phyloP scores from a whole-genome alignment of 2,329 filamentous ascomycete genomes.

The Xylariomycetidae sp. region DNA sequence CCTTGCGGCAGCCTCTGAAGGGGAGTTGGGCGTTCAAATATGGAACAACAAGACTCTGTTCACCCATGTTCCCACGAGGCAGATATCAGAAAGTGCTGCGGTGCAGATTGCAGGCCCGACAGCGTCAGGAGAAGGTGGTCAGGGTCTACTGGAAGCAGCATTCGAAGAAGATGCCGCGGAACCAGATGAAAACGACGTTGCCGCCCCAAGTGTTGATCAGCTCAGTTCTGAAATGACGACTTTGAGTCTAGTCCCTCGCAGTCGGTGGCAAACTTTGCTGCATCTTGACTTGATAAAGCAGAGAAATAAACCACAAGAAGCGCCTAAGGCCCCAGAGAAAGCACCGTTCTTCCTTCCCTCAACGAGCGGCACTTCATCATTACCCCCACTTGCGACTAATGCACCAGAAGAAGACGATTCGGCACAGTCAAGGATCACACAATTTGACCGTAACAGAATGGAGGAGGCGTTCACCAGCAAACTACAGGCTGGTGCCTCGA shows the following conservation, averaged over 20 bases:
- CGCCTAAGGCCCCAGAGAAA: conserved; percentile 87
- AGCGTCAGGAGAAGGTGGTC: conserved; percentile 75
- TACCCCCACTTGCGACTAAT: conserved; percentile 20
- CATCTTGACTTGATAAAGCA: conserved; percentile 89
- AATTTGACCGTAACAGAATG: conserved; percentile 53
- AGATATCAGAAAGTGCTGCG: conserved; percentile 76
- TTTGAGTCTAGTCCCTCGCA: conserved; percentile 82
- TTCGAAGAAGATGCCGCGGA: conserved; percentile 52
- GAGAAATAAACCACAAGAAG: conserved; percentile 89
- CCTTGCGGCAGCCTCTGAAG: conserved; percentile 81
- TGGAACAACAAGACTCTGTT: conserved; percentile 96
- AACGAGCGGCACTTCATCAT: conserved; percentile 34
- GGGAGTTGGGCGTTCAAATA: conserved; percentile 80
- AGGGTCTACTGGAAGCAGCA: conserved; percentile 70
- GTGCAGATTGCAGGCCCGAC: conserved; percentile 63
- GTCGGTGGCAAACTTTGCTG: conserved; percentile 88
- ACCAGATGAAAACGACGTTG: conserved; percentile 49
- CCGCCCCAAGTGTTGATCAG: conserved; percentile 64
- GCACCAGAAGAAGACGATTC: conserved; percentile 22
- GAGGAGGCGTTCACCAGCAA: conserved; percentile 57
- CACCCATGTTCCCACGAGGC: conserved; percentile 78
- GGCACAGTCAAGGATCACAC: conserved; percentile 60
- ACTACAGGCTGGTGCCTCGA: conserved; percentile 48
- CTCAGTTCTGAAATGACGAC: conserved; percentile 80
- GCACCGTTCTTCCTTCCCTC: conserved; percentile 92